These are phyloP conservation scores for Clonostachys sp. DNA, from an alignment of 2,329 filamentous ascomycete species.

Conservation along the genomic window DNA sequence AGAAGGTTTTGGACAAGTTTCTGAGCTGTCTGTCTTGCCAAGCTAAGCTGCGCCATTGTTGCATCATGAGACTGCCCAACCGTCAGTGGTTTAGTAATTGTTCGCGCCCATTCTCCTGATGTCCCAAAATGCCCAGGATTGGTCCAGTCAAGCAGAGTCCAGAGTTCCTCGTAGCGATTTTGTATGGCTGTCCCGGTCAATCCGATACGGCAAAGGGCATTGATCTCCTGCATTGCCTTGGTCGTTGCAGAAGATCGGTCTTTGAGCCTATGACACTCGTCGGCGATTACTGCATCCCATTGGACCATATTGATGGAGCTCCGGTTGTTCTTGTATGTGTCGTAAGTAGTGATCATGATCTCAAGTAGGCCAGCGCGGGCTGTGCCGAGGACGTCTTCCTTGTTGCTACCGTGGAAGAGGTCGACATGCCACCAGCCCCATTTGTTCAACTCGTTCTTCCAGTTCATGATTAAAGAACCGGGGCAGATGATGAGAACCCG, in stretches of 20 bases:
- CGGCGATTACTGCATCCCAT: constrained; percentile 93
- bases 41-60: constrained; percentile 74
- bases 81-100: constrained; percentile 75
- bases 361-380: constrained; percentile 76
- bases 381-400: constrained; percentile 67
- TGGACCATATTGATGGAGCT: constrained; percentile 73
- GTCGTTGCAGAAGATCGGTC: constrained; percentile 73
- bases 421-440: constrained; percentile 98
- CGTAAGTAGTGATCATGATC: constrained; percentile 91
- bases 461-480: constrained; percentile 83
- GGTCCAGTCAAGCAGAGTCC: constrained; percentile 95
- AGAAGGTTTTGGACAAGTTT: constrained; percentile 84
- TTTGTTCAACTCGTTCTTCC: constrained; percentile 77
- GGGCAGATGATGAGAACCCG: constrained; percentile 83
- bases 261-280: constrained; percentile 91
- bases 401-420: constrained; percentile 65
- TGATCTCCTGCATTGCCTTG: constrained; percentile 83
- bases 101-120: constrained; percentile 70
- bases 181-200: constrained; percentile 95
- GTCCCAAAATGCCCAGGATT: constrained; percentile 71
- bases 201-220: constrained; percentile 87
- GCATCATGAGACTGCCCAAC: constrained; percentile 91
- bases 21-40: constrained; percentile 75
- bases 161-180: constrained; percentile 96
- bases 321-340: constrained; percentile 77